Conservation (phyloP, 257 asterid species). For the Salvia rosmarinus region DNA sequence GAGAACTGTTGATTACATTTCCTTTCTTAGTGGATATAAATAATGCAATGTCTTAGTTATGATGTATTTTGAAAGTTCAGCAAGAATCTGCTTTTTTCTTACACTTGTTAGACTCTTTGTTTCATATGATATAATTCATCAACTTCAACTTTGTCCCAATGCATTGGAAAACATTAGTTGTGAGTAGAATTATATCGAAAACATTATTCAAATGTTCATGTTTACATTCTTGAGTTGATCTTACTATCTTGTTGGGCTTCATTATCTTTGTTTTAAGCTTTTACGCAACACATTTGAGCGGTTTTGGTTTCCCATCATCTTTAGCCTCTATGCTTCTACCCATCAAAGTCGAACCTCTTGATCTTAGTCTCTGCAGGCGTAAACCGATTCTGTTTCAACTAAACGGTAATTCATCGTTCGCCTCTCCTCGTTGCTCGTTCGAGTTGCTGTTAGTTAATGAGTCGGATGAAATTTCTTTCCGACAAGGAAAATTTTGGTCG, state of each 20-base stretch:
- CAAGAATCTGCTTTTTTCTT: background rate
- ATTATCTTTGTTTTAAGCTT: background rate
- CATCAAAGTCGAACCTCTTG: slow-evolving; percentile 34
- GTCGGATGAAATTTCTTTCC: slow-evolving; percentile 3
- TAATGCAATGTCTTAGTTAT: background rate
- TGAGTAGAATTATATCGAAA: background rate
- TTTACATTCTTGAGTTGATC: too few species aligned
- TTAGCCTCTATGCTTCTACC: slow-evolving; percentile 47
- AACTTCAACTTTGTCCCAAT: background rate
- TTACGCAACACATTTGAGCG: slow-evolving; percentile 37
- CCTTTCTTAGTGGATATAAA: background rate
- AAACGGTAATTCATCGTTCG: slow-evolving; percentile 36
- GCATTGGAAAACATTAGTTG: slow-evolving; percentile 1
- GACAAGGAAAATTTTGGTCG: too few species aligned
- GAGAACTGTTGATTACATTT: background rate
- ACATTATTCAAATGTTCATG: too few species aligned
- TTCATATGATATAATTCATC: background rate
- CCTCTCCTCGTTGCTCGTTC: slow-evolving; percentile 4
- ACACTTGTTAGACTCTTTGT: background rate
- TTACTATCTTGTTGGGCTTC: background rate
- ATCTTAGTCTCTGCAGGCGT: slow-evolving; percentile 28
- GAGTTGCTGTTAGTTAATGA: background rate
- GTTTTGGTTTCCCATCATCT: slow-evolving; percentile 49
- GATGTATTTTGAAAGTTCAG: background rate
- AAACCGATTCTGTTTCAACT: slow-evolving; percentile 29